Evolutionary conservation across 495 filamentous ascomycete species (phyloP).

Genomic region (Arthonia radiata): DNA sequence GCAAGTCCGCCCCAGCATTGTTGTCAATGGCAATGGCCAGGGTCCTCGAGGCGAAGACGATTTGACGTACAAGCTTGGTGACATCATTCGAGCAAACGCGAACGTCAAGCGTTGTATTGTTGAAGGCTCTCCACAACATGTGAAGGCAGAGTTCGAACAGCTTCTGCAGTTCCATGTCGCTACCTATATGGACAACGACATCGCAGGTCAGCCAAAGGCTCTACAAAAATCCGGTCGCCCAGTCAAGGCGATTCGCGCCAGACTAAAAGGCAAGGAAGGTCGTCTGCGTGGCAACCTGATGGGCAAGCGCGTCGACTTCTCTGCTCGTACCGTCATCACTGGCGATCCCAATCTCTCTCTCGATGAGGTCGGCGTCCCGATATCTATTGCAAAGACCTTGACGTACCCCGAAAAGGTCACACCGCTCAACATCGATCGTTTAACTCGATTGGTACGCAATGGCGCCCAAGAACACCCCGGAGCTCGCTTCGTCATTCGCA

Average conservation of each 20-base stretch:
- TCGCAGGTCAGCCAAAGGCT: constrained; percentile 84
- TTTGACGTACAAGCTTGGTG: constrained; percentile 92
- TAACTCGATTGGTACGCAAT: constrained; percentile 70
- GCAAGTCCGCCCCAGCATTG: constrained; percentile 84
- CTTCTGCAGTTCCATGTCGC: constrained; percentile 95
- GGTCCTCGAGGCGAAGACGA: constrained; percentile 91
- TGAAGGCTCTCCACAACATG: constrained; percentile 74
- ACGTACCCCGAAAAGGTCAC: constrained; percentile 97
- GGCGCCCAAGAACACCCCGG: constrained; percentile 88
- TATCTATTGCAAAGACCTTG: constrained; percentile 63
- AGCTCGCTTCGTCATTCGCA: constrained; percentile 81
- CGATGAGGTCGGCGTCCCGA: constrained; percentile 87
- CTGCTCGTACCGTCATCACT: constrained; percentile 95
- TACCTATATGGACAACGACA: constrained; percentile 98
- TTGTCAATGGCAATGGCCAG: constrained; percentile 67
- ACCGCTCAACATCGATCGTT: constrained; percentile 84
- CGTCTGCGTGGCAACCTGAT: constrained; percentile 93
- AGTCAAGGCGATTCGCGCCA: constrained; percentile 84
- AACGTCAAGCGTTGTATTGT: constrained; percentile 72
- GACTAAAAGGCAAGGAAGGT: constrained; percentile 95
- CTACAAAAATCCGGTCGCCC: constrained; percentile 90
- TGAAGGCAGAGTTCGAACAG: constrained; percentile 67
- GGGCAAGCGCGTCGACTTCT: constrained; percentile 99
- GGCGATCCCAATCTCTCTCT: constrained; percentile 90
- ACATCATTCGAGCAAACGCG: constrained; percentile 92